Conservation (phyloP, 176 grass and related monocot species). For the Secale cereale region DNA sequence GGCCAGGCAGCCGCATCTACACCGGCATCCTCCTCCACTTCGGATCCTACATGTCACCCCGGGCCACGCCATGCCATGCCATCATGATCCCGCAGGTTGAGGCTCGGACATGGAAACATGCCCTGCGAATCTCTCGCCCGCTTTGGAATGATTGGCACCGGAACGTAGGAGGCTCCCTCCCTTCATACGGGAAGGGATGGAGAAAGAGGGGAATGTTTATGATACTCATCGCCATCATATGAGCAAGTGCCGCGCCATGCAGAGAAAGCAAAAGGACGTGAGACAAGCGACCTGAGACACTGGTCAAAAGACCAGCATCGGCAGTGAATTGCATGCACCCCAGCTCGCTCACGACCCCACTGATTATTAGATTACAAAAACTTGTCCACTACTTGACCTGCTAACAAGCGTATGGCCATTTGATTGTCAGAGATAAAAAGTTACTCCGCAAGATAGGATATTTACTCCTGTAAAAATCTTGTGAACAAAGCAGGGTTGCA, state of each 20-base stretch:
- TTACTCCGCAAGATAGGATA: no score
- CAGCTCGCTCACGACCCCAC: background rate
- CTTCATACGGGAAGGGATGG: constrained; percentile 18
- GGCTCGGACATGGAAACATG: constrained; percentile 27
- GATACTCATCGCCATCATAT: constrained; percentile 34
- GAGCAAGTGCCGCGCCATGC: constrained; percentile 30
- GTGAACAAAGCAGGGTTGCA: no score
- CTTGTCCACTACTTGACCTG: background rate
- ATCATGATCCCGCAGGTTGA: constrained; percentile 19
- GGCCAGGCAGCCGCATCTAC: background rate
- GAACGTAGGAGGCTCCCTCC: constrained; percentile 34
- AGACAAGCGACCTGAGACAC: constrained; percentile 6
- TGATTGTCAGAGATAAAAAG: no score
- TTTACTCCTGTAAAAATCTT: no score
- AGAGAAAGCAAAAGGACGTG: constrained; percentile 32
- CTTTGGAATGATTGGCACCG: constrained; percentile 45
- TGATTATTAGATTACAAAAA: background rate
- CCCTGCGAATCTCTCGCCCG: constrained; percentile 29
- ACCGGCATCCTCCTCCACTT: background rate
- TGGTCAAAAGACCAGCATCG: constrained; percentile 56
- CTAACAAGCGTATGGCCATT: background rate
- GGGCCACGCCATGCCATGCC: background rate
- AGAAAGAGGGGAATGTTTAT: constrained; percentile 39
- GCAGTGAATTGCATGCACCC: constrained; percentile 16
- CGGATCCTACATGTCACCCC: background rate